phyloP scores from a whole-genome alignment of 805 yeast genomes.

The Cyberlindnera petersonii region DNA sequence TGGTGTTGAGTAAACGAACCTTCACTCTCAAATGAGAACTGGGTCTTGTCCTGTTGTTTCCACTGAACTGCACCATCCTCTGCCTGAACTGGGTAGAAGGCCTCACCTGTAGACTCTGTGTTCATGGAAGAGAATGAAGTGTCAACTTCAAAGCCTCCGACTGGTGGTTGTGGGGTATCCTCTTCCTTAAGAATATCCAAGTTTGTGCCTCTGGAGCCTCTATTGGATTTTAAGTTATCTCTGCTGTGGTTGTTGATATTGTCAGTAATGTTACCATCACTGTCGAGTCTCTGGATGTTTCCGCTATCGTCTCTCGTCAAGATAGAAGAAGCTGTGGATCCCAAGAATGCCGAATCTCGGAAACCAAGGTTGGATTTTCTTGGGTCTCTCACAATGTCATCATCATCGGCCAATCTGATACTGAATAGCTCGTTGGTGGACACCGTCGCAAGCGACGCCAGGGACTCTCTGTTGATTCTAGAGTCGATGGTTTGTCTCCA shows the following conservation, averaged over 20 bases:
- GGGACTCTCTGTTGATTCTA: constrained; percentile 50
- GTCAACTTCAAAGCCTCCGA: constrained; percentile 13
- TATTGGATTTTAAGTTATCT: constrained; percentile 8
- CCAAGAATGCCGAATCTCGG: constrained; percentile 40
- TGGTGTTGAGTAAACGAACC: constrained; percentile 24
- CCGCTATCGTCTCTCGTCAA: constrained; percentile 29
- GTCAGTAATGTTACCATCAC: constrained; percentile 30
- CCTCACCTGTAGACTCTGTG: constrained; percentile 23
- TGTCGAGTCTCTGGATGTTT: constrained; percentile 26
- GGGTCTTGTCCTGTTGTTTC: constrained; percentile 16
- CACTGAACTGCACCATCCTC: constrained; percentile 22
- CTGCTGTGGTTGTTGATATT: too few species aligned
- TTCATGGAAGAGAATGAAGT: constrained; percentile 22
- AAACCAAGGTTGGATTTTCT: constrained; percentile 37
- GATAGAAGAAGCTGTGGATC: constrained; percentile 25
- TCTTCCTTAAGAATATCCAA: constrained; percentile 27
- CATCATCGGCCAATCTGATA: constrained; percentile 69
- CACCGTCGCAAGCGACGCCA: constrained; percentile 74
- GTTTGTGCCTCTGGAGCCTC: constrained; percentile 23
- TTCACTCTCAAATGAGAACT: constrained; percentile 29
- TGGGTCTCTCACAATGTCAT: constrained; percentile 39
- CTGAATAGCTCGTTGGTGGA: constrained; percentile 80
- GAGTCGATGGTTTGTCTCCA: constrained; percentile 50
- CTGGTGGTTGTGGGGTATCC: constrained; percentile 15
- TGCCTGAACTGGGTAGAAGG: constrained; percentile 24